Base-by-base conservation (phyloP, 257 asterid genomes). In the Perilla frutescens region DNA sequence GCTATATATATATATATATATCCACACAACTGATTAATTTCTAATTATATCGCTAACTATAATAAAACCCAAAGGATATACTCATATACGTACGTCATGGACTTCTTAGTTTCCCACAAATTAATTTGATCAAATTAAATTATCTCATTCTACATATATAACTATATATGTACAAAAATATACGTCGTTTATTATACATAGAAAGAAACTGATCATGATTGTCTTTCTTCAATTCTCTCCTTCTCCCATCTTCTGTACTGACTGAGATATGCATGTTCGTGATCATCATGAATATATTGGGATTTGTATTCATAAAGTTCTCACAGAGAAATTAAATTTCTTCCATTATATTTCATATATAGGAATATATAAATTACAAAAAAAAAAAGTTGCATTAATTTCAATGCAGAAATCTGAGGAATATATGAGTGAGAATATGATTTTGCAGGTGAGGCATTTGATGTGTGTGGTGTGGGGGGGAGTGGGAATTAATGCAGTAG, bases 401-500 rank as follows among this genome's bases (percentile, higher is more conserved):
- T 31, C 6, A 3, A 43, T 69, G 45, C 68, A 66, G 75, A 71
- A 70, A 67, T 74, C 37, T 72, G 79, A 74, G 84, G 83, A 84
- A 81, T 80, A 79, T 71, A 72, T 72, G 76, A 50, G 32, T 20
- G 60, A 37, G 72, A 70, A 70, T 37, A 39, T 62, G 55, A 76
- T 54, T 58, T 61, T 65, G 79, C 82, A 82, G 81, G 77, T 77
- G 77, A 59, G 54, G 80, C 71, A 73, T 77, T 81, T 80, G 76
- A 71, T 66, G 77, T 57, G 26, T 20, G 26, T 20, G 26, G 12
- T 68, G 84, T 67, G 83, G 80, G 72, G 75, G 78, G 57, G 71
- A 66, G 72, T 40, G 63, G n/a, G 66, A 76, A 74, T 81, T 26
- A 86, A 83, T 85, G 90, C 88, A 34, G 37, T 34, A 76, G 80